Evolutionary conservation across 495 filamentous ascomycete species (phyloP).

Genomic region (Hyaloscypha hepaticicola): DNA sequence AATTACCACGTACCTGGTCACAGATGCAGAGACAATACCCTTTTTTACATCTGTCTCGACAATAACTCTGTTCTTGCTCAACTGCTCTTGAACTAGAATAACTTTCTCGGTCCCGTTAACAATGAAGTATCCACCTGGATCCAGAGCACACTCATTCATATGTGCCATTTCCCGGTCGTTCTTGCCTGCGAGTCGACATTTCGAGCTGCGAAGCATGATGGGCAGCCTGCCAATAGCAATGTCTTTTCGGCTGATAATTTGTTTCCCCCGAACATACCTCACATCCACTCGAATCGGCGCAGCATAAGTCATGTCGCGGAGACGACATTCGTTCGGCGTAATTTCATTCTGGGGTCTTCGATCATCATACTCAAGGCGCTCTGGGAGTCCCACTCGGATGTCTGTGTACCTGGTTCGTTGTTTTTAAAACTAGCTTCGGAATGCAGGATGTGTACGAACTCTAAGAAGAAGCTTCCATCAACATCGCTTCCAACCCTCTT

Average conservation of each 20-base stretch:
- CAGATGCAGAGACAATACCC: constrained; percentile 88
- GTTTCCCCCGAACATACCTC: constrained; percentile 74
- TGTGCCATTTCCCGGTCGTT: constrained; percentile 79
- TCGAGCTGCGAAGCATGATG: constrained; percentile 94
- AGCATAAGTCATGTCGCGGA: constrained; percentile 93
- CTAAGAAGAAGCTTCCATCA: constrained; percentile 80
- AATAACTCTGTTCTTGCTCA: constrained; percentile 98
- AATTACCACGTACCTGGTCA: constrained; percentile 71
- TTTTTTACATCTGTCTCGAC: constrained; percentile 91
- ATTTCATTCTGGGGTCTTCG: constrained; percentile 58
- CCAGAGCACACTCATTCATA: constrained; percentile 90
- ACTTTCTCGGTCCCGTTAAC: constrained; percentile 89
- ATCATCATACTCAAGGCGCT: constrained; percentile 69
- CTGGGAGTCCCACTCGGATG: constrained; percentile 78
- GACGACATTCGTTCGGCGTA: constrained; percentile 91
- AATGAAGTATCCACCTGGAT: constrained; percentile 96
- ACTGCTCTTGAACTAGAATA: constrained; percentile 94
- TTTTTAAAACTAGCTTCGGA: constrained; percentile 3
- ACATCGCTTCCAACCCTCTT: constrained; percentile 82
- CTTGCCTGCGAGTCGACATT: constrained; percentile 79
- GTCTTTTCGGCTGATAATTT: constrained; percentile 64
- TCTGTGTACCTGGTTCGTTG: constrained; percentile 60
- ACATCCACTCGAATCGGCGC: constrained; percentile 90
- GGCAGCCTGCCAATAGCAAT: constrained; percentile 86
- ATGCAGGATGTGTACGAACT: constrained; percentile 40